Evolutionary conservation across 1,139 yeast species (phyloP).

Genomic region (Suhomyces panamericanus): DNA sequence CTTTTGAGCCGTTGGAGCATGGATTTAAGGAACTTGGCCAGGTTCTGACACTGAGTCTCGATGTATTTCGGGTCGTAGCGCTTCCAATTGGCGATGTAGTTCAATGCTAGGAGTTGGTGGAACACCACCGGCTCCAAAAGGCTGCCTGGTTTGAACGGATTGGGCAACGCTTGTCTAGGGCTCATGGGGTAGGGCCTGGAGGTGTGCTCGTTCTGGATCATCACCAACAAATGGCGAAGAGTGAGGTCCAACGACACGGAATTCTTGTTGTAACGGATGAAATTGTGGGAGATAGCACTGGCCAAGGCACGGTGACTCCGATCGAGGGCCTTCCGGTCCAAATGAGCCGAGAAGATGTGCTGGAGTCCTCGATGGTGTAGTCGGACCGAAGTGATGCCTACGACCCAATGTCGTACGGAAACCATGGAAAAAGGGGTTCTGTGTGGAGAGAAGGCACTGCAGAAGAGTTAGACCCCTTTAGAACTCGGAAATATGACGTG

Average conservation of each 20-base stretch:
- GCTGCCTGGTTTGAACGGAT: constrained; percentile 9
- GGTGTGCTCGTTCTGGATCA: constrained; percentile 18
- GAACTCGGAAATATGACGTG: too few species aligned
- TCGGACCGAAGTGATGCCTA: not conserved
- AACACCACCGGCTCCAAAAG: constrained; percentile 19
- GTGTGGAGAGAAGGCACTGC: not conserved
- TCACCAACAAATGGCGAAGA: constrained; percentile 29
- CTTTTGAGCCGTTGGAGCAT: not conserved
- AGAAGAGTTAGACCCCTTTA: not conserved
- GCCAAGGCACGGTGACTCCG: constrained; percentile 28
- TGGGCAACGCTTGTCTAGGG: constrained; percentile 7
- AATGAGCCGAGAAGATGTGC: not conserved
- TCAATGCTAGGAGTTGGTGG: constrained; percentile 10
- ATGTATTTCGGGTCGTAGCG: not conserved
- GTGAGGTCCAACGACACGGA: constrained; percentile 24
- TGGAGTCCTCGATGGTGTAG: constrained; percentile 3
- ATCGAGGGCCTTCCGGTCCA: constrained; percentile 19
- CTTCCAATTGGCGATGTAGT: not conserved
- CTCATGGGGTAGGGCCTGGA: not conserved
- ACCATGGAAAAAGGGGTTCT: not conserved
- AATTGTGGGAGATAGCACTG: constrained; percentile 22
- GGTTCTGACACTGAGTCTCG: not conserved
- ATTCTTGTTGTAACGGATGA: constrained; percentile 19
- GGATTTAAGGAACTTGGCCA: not conserved
- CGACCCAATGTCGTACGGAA: not conserved